Base-by-base conservation (phyloP, 2,329 filamentous ascomycete species). In the Cladosporium sp. region DNA sequence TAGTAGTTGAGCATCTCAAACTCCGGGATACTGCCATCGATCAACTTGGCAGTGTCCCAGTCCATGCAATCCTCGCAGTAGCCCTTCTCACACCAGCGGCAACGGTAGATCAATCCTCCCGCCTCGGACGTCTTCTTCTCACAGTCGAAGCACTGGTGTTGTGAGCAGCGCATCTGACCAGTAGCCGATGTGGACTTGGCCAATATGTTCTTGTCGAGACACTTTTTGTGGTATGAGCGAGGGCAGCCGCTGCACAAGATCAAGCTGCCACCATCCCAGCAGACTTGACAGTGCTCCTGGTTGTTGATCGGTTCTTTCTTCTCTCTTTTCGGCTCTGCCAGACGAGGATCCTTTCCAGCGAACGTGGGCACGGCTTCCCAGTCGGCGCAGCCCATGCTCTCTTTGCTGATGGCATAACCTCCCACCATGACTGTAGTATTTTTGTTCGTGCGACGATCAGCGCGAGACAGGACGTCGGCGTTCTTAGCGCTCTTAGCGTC, bases 61-160 rank as follows among this genome's bases (percentile, higher is more conserved):
- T 87, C 80, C 0, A 88, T 72, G 69, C 86, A 88, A 53, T 87
- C 83, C 64, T 88, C 86, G 69, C 86, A 89, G 69, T 80, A 87
- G 0, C 82, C 85, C 2, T 76, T 75, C 31, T 83, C 80, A 67
- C 86, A 89, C 78, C 80, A 85, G 10, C 83, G 78, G 70, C 86
- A 88, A 26, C 83, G 79, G 72, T 81, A 83, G 29, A 84, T 78
- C 65, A 84, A 74, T 14, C 81, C 82, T 1, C 82, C 82, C 2
- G 80, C 81, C 37, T 83, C 80, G 0, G 73, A 73, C 0, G 84
- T 85, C 65, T 82, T 83, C 69, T 84, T 84, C 1, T 76, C 75
- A 66, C 86, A 88, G 49, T 84, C 80, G 2, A 70, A 73, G 67
- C 86, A 88, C 52, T 80, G 74, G 68, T 89, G 86, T 53, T 87